A percentile compares a stretch with the other conserved stretches of the same genome.
These are phyloP conservation scores for Baudoinia panamericana DNA, from an alignment of 495 filamentous ascomycete species.

Conservation along the genomic window DNA sequence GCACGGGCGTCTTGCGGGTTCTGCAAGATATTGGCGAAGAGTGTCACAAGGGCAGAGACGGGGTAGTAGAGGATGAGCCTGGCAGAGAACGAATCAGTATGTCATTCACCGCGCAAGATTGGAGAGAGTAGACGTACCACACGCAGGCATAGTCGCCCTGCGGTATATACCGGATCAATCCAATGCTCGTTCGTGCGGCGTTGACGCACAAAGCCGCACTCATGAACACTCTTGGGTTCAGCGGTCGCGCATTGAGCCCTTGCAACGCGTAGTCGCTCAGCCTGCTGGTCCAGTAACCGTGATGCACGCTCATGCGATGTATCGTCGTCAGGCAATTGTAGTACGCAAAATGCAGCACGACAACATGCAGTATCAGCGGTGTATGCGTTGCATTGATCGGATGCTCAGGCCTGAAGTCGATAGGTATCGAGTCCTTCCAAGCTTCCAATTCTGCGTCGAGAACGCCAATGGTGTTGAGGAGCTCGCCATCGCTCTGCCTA, in stretches of 20 bases:
- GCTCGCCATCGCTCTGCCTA: conserved; percentile 82
- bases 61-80: conserved; percentile 97
- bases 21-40: conserved; percentile 94
- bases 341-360: conserved; percentile 88
- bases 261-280: conserved; percentile 91
- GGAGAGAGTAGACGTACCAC: conserved; percentile 49
- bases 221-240: conserved; percentile 91
- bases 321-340: conserved; percentile 97
- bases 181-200: conserved; percentile 83
- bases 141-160: conserved; percentile 90
- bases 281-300: conserved; percentile 94
- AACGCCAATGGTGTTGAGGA: conserved; percentile 91
- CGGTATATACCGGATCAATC: conserved; percentile 88
- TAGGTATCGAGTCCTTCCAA: conserved; percentile 90
- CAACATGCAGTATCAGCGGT: conserved; percentile 80
- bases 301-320: conserved; percentile 95
- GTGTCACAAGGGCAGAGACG: conserved; percentile 83
- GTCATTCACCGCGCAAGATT: neutral
- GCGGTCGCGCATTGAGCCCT: conserved; percentile 73
- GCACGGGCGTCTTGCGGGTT: conserved; percentile 85
- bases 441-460: conserved; percentile 85
- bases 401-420: conserved; percentile 88
- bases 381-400: conserved; percentile 86
- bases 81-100: conserved; percentile 1
- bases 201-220: conserved; percentile 84